phyloP scores from a whole-genome alignment of 495 filamentous ascomycete species.

The Aspergillus asperescens region DNA sequence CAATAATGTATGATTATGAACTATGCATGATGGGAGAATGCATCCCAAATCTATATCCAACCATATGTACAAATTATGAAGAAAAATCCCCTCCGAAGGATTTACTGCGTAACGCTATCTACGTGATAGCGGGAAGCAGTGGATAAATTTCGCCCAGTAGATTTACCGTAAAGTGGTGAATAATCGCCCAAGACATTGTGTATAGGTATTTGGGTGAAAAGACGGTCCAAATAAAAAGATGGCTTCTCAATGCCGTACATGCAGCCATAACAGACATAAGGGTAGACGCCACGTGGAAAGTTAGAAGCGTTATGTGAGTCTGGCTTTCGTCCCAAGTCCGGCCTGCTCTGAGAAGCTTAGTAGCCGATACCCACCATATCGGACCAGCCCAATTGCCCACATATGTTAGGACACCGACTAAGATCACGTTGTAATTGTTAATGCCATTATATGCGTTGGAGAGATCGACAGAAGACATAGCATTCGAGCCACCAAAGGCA shows the following conservation, averaged over 20 bases:
- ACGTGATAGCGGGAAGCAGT: neutral
- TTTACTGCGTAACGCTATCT: too few relatives aligned
- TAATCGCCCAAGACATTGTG: slow-evolving; percentile 76
- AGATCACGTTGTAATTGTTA: slow-evolving; percentile 56
- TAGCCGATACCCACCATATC: slow-evolving; percentile 74
- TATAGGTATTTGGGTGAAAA: slow-evolving; percentile 97
- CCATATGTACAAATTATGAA: slow-evolving; percentile 2
- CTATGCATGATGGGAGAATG: neutral
- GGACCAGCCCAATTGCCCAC: slow-evolving; percentile 86
- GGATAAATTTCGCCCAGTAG: slow-evolving; percentile 31
- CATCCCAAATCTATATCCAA: neutral
- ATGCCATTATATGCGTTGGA: slow-evolving; percentile 82
- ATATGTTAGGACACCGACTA: slow-evolving; percentile 78
- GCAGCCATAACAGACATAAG: slow-evolving; percentile 77
- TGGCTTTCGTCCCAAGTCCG: slow-evolving; percentile 16
- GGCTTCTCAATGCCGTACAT: slow-evolving; percentile 75
- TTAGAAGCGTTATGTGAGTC: slow-evolving; percentile 54
- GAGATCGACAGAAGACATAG: slow-evolving; percentile 82
- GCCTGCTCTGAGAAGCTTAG: slow-evolving; percentile 48
- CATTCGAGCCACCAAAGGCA: slow-evolving; percentile 84
- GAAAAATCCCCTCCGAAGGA: too few relatives aligned
- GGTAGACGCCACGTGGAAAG: slow-evolving; percentile 56
- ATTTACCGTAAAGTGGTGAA: slow-evolving; percentile 72
- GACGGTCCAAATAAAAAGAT: slow-evolving; percentile 98
- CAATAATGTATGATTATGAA: neutral